phyloP scores from a whole-genome alignment of 345 rosid genomes.

The Hibiscus syriacus region DNA sequence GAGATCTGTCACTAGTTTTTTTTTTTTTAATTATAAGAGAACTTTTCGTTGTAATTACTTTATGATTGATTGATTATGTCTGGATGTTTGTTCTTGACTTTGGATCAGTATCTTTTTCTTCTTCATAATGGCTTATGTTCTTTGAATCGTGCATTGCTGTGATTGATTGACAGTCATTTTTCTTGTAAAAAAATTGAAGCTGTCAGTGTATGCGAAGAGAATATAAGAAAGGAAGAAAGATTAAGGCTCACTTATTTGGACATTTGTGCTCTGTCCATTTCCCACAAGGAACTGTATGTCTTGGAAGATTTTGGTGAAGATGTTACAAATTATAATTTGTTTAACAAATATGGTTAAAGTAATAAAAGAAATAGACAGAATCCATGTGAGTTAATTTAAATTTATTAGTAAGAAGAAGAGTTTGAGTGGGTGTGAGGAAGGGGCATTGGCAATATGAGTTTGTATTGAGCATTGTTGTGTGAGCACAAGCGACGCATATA shows the following conservation, averaged over 20 bases:
- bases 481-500: conserved; percentile 1
- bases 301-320: not conserved
- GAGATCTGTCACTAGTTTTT: conserved; percentile 8
- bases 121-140: not conserved
- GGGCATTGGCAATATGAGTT: too few species aligned
- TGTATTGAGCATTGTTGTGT: too few species aligned
- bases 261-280: not conserved
- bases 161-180: not conserved
- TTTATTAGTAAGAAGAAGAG: not conserved
- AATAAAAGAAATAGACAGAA: too few species aligned
- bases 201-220: too few species aligned
- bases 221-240: not conserved
- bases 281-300: not conserved
- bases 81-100: conserved; percentile 25
- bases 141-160: not conserved
- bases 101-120: not conserved
- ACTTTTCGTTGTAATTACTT: conserved; percentile 27
- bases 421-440: not conserved
- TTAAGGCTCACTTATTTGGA: not conserved
- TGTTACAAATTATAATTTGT: too few species aligned
- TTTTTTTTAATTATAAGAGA: conserved; percentile 9
- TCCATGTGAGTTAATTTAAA: too few species aligned
- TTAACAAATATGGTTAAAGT: not conserved
- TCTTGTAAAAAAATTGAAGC: too few species aligned
- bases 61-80: conserved; percentile 18